Conservation (phyloP, 768 basidiomycete genomes). For the Psilocybe cubensis region DNA sequence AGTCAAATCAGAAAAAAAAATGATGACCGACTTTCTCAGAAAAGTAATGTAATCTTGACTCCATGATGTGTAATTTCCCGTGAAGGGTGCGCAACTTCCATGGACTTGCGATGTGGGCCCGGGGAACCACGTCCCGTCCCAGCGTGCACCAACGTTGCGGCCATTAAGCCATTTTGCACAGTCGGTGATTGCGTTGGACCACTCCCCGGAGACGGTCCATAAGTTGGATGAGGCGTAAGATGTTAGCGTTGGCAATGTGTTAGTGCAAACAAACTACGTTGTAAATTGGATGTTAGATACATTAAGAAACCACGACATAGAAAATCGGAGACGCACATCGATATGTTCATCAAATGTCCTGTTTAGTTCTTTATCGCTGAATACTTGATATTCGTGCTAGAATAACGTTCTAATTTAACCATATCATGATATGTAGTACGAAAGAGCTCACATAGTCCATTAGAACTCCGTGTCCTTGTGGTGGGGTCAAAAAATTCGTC, state of each 20-base stretch:
- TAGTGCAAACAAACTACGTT: conserved; percentile 56
- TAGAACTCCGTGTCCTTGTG: conserved; percentile 56
- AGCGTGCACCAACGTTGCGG: conserved; percentile 67
- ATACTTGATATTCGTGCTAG: conserved; percentile 78
- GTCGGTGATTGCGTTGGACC: conserved; percentile 75
- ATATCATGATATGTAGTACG: not conserved
- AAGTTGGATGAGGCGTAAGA: conserved; percentile 56
- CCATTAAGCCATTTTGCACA: conserved; percentile 85
- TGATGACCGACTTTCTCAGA: conserved; percentile 54
- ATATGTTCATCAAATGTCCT: conserved; percentile 63
- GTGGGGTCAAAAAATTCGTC: conserved; percentile 58
- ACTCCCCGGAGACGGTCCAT: conserved; percentile 79
- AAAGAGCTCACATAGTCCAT: conserved; percentile 62
- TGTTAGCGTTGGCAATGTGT: conserved; percentile 44
- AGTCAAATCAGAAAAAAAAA: not conserved
- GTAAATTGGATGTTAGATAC: not conserved
- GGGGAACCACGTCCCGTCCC: conserved; percentile 53
- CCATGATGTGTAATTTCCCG: conserved; percentile 59
- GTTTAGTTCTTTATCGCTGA: conserved; percentile 58
- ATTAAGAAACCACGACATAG: not conserved
- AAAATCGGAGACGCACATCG: conserved; percentile 35
- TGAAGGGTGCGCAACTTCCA: conserved; percentile 65
- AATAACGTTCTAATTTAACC: not conserved
- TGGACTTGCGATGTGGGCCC: conserved; percentile 43
- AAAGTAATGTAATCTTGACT: conserved; percentile 65